These are phyloP conservation scores for Ilyonectria destructans DNA, from an alignment of 2,329 filamentous ascomycete genomes.

Conservation along the genomic window DNA sequence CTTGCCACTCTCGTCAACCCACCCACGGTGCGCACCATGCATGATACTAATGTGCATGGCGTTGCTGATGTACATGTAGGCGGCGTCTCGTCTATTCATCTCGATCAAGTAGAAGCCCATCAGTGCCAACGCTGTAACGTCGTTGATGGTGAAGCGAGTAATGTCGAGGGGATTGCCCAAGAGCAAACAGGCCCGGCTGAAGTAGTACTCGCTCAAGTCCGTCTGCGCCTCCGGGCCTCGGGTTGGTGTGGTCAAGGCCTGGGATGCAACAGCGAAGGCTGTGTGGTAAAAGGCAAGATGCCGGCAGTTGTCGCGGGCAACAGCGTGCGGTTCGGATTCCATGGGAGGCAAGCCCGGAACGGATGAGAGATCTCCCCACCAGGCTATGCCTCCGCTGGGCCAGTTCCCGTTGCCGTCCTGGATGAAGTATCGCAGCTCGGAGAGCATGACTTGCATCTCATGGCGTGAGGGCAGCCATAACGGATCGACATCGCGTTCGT, in stretches of 20 bases:
- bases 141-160: slow-evolving; percentile 58
- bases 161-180: slow-evolving; percentile 66
- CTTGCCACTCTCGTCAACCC: slow-evolving; percentile 61
- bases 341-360: slow-evolving; percentile 49
- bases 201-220: slow-evolving; percentile 61
- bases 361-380: slow-evolving; percentile 61
- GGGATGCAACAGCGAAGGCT: slow-evolving; percentile 60
- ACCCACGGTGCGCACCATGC: slow-evolving; percentile 64
- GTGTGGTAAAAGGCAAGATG: slow-evolving; percentile 63
- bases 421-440: slow-evolving; percentile 60
- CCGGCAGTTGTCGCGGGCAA: slow-evolving; percentile 51
- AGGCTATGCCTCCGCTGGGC: slow-evolving; percentile 64
- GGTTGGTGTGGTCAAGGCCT: slow-evolving; percentile 46
- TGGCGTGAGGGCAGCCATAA: slow-evolving; percentile 56
- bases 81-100: slow-evolving; percentile 65
- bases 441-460: slow-evolving; percentile 59
- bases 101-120: slow-evolving; percentile 67
- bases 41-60: slow-evolving; percentile 66
- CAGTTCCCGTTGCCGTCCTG: slow-evolving; percentile 62
- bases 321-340: slow-evolving; percentile 41
- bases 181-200: slow-evolving; percentile 60
- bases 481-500: slow-evolving; percentile 57
- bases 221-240: slow-evolving; percentile 41
- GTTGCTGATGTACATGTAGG: slow-evolving; percentile 63
- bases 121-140: slow-evolving; percentile 62